Base-by-base conservation (phyloP, 2,329 filamentous ascomycete species). In the Nemania sp. region DNA sequence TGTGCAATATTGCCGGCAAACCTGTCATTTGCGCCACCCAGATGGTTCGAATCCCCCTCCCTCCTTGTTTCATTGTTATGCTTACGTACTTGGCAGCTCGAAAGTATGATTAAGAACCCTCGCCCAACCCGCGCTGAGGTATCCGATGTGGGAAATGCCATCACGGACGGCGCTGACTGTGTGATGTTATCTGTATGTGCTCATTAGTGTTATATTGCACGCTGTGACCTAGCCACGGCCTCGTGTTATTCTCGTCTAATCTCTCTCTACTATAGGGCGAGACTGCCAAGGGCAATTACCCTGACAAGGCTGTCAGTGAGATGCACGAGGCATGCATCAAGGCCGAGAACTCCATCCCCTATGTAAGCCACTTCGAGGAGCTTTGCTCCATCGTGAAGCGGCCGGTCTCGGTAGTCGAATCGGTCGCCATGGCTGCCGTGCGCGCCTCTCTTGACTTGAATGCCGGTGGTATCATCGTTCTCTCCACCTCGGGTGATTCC, bases 41-140 rank as follows among this genome's bases (percentile, higher is more conserved):
- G 87, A 99, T 99, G 96, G 69, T 71, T 35, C 13, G 64, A 11
- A 20, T 22, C 60, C 41, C 29, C n/a, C 61, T 35, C 32, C 51
- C 11, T 15, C 24, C 29, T 15, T 32, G 10, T 11, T 22, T 38
- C 29, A 11, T 5, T 41, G 15, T 27, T 24, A 27, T 49, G 29
- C 69, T 71, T 29, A 71, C 58, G 49, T 47, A 41, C 4, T 13
- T 15, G 5, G 45, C 61, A 71, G 69, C 89, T 99, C 75, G 96
- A 99, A 89, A 97, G 94, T 73, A 99, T 99, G 96, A 99, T 97
- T 83, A 98, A 97, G 89, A 99, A 99, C 88, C 96, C 96, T 74
- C 93, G 96, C 72, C 96, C 96, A 59, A 99, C 96, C 72, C 94
- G 96, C 84, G 96, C 96, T 73, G 96, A 99, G 87, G 97, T 99